A percentile compares a stretch with the other conserved stretches of the same genome.
Evolutionary conservation across 2,329 filamentous ascomycete genomes (phyloP).

Genomic region (Alternaria hordeiaustralica): DNA sequence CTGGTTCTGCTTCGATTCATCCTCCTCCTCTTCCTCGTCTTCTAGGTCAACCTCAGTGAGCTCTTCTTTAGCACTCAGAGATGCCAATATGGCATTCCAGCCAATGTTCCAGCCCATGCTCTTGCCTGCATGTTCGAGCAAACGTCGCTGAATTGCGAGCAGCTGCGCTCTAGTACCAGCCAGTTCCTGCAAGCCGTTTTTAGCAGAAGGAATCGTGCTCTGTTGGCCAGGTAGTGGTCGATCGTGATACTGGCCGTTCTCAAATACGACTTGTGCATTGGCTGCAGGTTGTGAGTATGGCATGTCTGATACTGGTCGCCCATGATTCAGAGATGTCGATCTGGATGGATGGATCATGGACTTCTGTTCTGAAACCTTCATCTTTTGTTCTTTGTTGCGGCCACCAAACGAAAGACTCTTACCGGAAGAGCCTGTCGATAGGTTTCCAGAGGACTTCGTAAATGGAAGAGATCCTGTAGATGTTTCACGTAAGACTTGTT

Average conservation of each 20-base stretch:
- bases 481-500: slow-evolving; percentile 79
- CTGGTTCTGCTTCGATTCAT: slow-evolving; percentile 4
- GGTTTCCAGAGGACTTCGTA: slow-evolving; percentile 49
- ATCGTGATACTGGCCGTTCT: slow-evolving; percentile 48
- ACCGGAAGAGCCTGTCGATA: slow-evolving; percentile 37
- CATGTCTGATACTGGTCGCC: slow-evolving; percentile 39
- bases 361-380: slow-evolving; percentile 70
- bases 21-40: slow-evolving; percentile 24
- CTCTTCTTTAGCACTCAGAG: slow-evolving; percentile 30
- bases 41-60: slow-evolving; percentile 50
- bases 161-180: slow-evolving; percentile 84
- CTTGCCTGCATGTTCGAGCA: slow-evolving; percentile 76
- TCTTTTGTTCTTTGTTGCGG: slow-evolving; percentile 64
- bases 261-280: slow-evolving; percentile 46
- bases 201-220: slow-evolving; percentile 33
- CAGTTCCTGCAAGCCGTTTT: slow-evolving; percentile 76
- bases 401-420: slow-evolving; percentile 60
- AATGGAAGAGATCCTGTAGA: slow-evolving; percentile 72
- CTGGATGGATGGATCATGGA: slow-evolving; percentile 73
- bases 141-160: slow-evolving; percentile 77
- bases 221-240: slow-evolving; percentile 31
- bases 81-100: slow-evolving; percentile 62
- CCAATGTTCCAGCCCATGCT: slow-evolving; percentile 77
- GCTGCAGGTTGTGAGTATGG: slow-evolving; percentile 40
- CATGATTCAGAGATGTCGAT: slow-evolving; percentile 63